Evolutionary conservation across 148 eudicot genomes (phyloP), one percentile per base, ranked within the genome.

Genomic region (Mesembryanthemum crystallinum): DNA sequence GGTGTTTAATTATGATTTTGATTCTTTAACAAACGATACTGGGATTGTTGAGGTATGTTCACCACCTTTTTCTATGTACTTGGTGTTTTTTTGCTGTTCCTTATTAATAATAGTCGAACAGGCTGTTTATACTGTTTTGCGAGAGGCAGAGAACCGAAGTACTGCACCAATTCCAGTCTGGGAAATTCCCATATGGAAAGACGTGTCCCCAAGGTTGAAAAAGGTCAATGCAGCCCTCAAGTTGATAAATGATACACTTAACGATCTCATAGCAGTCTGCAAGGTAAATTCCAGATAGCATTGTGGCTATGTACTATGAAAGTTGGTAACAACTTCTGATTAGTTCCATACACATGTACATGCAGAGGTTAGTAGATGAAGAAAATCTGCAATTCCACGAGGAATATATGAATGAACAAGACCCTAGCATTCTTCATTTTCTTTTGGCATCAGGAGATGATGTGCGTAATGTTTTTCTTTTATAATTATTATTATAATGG

Each of bases 181-280:
- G 99, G 98, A 95, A 69, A 86, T 95, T 67, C 99, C 99, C 60
- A 89, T 95, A 73, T 95, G 98, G 98, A 95, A 95, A 80, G 99
- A 92, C 82, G 85, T 95, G 43, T 95, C 98, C 23, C 99, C 98
- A 37, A 88, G 86, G 81, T 83, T 84, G 59, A 92, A 78, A 77
- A 95, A 85, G 86, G 99, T 95, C 73, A 91, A 85, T 75, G 84
- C 85, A 64, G 86, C 99, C 73, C 98, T 95, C 69, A 89, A 92
- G 81, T 89, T 92, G 84, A 85, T 95, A 52, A 95, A 95, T 73
- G 94, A 82, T 27, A 88, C 92, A 47, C 88, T 95, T 66, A 88
- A 92, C 78, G 82, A 86, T 69, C 87, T 95, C 74, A 87, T 95
- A 77, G 97, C 94, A 55, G 88, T 87, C 72, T 95, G 99, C 80